A percentile compares a stretch with the other conserved stretches of the same genome.
These are phyloP conservation scores for Macrotyloma uniflorum DNA, from an alignment of 306 rosid species.

Conservation along the genomic window DNA sequence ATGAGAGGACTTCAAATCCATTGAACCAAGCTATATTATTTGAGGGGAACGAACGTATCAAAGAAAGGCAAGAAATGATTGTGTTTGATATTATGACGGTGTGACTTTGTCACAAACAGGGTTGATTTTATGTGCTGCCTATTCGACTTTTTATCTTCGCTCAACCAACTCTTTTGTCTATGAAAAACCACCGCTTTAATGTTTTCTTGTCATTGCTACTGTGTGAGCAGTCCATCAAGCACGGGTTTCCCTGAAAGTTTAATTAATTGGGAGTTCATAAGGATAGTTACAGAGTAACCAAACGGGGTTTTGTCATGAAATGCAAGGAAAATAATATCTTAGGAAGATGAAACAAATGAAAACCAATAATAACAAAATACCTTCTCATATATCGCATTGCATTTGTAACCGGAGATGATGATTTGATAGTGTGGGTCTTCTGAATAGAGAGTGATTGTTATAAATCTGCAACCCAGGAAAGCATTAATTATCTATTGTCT, in stretches of 20 bases:
- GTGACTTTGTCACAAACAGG: constrained; percentile 14
- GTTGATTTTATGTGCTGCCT: constrained; percentile 20
- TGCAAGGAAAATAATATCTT: background rate
- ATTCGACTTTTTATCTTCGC: constrained; percentile 11
- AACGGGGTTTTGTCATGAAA: background rate
- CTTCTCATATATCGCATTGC: constrained; percentile 33
- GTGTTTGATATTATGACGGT: background rate
- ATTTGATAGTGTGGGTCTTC: background rate
- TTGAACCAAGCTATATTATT: constrained; percentile 37
- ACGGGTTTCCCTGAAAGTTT: constrained; percentile 57
- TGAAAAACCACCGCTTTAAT: constrained; percentile 92
- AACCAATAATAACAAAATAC: constrained; percentile 11
- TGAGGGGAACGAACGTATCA: background rate
- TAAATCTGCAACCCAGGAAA: constrained; percentile 27
- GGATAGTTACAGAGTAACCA: background rate
- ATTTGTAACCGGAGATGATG: background rate
- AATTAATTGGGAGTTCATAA: background rate
- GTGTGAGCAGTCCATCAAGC: constrained; percentile 82
- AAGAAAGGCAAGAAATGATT: background rate
- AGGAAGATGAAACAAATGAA: background rate
- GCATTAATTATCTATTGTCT: background rate
- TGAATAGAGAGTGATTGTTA: background rate
- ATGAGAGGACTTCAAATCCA: constrained; percentile 82
- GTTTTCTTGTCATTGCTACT: constrained; percentile 78
- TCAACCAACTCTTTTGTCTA: constrained; percentile 88